A percentile compares a stretch with the other conserved stretches of the same genome.
Conservation (phyloP, 441 rosid genomes). For the Arabidopsis hybrid region DNA sequence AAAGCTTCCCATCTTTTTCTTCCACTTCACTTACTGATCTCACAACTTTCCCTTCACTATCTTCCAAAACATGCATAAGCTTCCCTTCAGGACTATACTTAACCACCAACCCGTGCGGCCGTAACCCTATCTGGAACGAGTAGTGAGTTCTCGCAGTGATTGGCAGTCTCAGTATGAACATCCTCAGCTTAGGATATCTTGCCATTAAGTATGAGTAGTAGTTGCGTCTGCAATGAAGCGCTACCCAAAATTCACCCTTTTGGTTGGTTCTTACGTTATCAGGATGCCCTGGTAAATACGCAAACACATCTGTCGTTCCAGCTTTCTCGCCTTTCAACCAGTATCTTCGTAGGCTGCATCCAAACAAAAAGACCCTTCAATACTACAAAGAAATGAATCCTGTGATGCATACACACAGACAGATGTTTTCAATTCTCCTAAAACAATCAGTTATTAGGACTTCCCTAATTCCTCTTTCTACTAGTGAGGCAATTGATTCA, state of each 20-base stretch:
- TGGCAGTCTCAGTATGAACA: conserved; percentile 70
- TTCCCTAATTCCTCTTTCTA: background rate
- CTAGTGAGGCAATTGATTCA: conserved; percentile 9
- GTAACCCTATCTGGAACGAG: conserved; percentile 59
- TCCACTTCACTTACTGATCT: conserved; percentile 82
- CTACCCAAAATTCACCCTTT: conserved; percentile 93
- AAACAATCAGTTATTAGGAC: background rate
- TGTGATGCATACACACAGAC: background rate
- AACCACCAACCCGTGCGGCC: conserved; percentile 53
- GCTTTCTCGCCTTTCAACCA: conserved; percentile 91
- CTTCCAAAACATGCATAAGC: conserved; percentile 73
- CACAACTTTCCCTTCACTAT: conserved; percentile 77
- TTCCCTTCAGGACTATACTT: conserved; percentile 85
- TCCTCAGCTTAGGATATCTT: conserved; percentile 61
- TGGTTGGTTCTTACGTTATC: conserved; percentile 80
- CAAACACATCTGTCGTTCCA: conserved; percentile 74
- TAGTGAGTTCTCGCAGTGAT: conserved; percentile 62
- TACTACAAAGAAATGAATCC: background rate
- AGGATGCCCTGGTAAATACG: conserved; percentile 77
- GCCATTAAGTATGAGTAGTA: conserved; percentile 51
- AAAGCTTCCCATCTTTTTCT: conserved; percentile 86
- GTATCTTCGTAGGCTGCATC: conserved; percentile 65
- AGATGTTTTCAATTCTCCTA: background rate
- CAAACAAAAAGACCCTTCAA: background rate
- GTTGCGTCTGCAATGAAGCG: conserved; percentile 62